These are phyloP conservation scores for Auriscalpium microsporum DNA, from an alignment of 768 basidiomycete species.

Conservation along the genomic window DNA sequence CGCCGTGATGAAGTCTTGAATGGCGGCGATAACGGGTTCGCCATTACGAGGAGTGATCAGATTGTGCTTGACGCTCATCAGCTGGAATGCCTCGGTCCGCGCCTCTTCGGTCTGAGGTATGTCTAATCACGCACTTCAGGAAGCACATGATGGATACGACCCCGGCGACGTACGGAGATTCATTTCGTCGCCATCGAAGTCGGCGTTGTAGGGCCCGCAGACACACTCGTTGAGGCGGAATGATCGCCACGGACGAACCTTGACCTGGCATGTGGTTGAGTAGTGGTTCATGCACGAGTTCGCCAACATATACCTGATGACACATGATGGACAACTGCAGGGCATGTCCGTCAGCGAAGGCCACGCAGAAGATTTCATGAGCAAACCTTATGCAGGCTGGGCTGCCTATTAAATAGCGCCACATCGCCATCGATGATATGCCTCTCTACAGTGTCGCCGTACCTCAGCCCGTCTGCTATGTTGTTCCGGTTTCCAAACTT, in stretches of 20 bases:
- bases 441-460: conserved; percentile 92
- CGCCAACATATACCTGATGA: conserved; percentile 56
- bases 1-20: conserved; percentile 99
- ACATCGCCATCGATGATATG: conserved; percentile 95
- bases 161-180: conserved; percentile 70
- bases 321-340: conserved; percentile 96
- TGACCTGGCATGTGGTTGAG: conserved; percentile 39
- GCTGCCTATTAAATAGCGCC: conserved; percentile 96
- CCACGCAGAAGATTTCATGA: conserved; percentile 1
- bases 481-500: conserved; percentile 77
- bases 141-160: background rate
- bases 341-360: background rate
- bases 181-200: conserved; percentile 99
- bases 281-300: background rate
- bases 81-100: conserved; percentile 89
- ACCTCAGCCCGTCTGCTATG: conserved; percentile 71
- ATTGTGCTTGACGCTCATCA: conserved; percentile 96
- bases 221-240: conserved; percentile 99
- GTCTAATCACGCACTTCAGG: conserved; percentile 40
- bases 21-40: conserved; percentile 98
- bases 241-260: conserved; percentile 94
- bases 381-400: conserved; percentile 87
- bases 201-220: conserved; percentile 97
- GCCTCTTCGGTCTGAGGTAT: conserved; percentile 99
- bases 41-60: conserved; percentile 97